phyloP scores from a whole-genome alignment of 495 filamentous ascomycete species.

The Hypomontagnella monticulosa region DNA sequence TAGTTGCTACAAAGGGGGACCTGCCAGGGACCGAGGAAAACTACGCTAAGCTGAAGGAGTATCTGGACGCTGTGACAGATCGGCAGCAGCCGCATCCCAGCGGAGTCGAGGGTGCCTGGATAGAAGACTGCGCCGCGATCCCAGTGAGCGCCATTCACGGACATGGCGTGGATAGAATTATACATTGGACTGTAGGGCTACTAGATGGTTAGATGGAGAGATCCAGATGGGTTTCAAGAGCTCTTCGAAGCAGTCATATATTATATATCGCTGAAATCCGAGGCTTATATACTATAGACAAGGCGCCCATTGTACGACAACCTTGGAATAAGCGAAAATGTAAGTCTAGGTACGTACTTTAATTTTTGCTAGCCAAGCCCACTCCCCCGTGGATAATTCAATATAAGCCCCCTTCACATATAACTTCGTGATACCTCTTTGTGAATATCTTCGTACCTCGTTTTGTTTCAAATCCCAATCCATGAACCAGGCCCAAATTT shows the following conservation, averaged over 20 bases:
- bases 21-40: conserved; percentile 79
- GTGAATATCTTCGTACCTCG: too few relatives aligned
- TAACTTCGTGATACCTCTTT: not conserved
- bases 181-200: conserved; percentile 78
- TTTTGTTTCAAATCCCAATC: too few relatives aligned
- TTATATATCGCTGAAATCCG: conserved; percentile 11
- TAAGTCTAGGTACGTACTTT: too few relatives aligned
- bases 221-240: not conserved
- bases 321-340: not conserved
- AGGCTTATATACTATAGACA: conserved; percentile 20
- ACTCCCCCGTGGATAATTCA: not conserved
- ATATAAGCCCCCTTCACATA: not conserved
- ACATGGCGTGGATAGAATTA: conserved; percentile 81
- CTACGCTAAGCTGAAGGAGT: conserved; percentile 72
- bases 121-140: conserved; percentile 69
- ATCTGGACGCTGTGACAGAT: conserved; percentile 68
- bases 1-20: conserved; percentile 95
- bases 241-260: not conserved
- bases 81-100: conserved; percentile 74
- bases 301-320: not conserved
- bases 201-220: conserved; percentile 58
- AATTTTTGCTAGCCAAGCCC: not conserved
- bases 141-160: conserved; percentile 89
- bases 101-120: conserved; percentile 73
- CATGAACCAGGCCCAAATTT: too few relatives aligned